Evolutionary conservation across 2,329 filamentous ascomycete genomes (phyloP).

Genomic region (Dothistroma pini): DNA sequence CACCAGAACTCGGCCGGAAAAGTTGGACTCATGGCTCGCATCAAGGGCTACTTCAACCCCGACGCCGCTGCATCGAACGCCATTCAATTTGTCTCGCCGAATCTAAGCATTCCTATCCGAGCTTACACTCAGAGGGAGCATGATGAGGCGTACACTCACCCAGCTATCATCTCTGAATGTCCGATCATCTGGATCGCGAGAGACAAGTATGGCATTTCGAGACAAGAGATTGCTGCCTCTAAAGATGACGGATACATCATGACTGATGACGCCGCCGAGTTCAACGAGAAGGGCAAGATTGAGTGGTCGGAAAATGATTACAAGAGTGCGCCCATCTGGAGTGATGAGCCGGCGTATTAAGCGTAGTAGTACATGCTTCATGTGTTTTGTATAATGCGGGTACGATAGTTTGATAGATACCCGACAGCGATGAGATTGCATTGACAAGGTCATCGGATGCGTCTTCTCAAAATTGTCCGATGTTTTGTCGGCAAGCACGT

Average conservation of each 20-base stretch:
- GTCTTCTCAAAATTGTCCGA: too few species aligned
- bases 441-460: too few species aligned
- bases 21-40: constrained; percentile 16
- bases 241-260: constrained; percentile 34
- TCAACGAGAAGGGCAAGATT: constrained; percentile 45
- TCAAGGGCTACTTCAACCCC: constrained; percentile 26
- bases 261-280: constrained; percentile 44
- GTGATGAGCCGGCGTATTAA: constrained; percentile 39
- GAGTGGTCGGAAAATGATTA: constrained; percentile 40
- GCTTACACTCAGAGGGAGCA: constrained; percentile 32
- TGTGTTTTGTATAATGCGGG: background rate
- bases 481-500: too few species aligned
- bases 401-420: background rate
- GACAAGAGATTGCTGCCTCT: constrained; percentile 37
- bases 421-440: background rate
- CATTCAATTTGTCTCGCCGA: constrained; percentile 34
- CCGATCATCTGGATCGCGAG: constrained; percentile 44
- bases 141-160: constrained; percentile 44
- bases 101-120: constrained; percentile 30
- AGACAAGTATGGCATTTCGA: constrained; percentile 43
- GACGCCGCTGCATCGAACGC: constrained; percentile 23
- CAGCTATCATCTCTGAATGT: constrained; percentile 40
- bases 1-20: constrained; percentile 1
- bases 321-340: constrained; percentile 33
- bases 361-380: background rate